Percentiles rank a stretch among this genome's conserved stretches.
Evolutionary conservation across 2,329 filamentous ascomycete genomes (phyloP).

Genomic region (Tolypocladium endophyticum): DNA sequence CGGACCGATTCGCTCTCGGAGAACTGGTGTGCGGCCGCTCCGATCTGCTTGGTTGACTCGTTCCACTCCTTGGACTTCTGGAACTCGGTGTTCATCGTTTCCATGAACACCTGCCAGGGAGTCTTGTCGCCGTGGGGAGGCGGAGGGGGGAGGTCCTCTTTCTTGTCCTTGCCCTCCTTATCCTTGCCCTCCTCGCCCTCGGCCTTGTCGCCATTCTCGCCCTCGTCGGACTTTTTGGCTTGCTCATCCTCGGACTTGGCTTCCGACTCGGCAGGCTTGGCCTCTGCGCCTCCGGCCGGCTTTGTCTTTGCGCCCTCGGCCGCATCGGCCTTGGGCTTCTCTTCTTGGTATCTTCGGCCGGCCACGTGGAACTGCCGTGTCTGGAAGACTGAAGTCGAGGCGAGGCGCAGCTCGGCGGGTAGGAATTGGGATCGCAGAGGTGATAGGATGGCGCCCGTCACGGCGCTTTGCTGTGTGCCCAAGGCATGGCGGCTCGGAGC

Average conservation of each 20-base stretch:
- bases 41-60: slow-evolving; percentile 91
- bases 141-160: slow-evolving; percentile 67
- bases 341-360: slow-evolving; percentile 16
- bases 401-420: slow-evolving; percentile 21
- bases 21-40: slow-evolving; percentile 81
- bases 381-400: slow-evolving; percentile 18
- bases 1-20: slow-evolving; percentile 87
- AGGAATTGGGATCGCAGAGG: slow-evolving; percentile 36
- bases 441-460: slow-evolving; percentile 18
- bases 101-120: slow-evolving; percentile 96
- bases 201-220: slow-evolving; percentile 32
- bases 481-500: slow-evolving; percentile 14
- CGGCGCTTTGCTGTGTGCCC: slow-evolving; percentile 14
- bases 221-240: slow-evolving; percentile 31
- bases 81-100: slow-evolving; percentile 90
- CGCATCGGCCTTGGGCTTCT: slow-evolving; percentile 18
- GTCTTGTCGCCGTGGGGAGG: slow-evolving; percentile 98
- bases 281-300: slow-evolving; percentile 6
- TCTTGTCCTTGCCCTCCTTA: slow-evolving; percentile 43
- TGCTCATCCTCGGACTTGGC: slow-evolving; percentile 26
- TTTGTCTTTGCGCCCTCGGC: not conserved
- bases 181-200: slow-evolving; percentile 31
- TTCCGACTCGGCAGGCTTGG: slow-evolving; percentile 6
- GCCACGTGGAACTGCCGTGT: slow-evolving; percentile 22
- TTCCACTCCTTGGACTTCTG: slow-evolving; percentile 99